Evolutionary conservation across 164 flowering plant genomes (phyloP), one percentile per base, ranked within the genome.

Genomic region (Saururus chinensis): DNA sequence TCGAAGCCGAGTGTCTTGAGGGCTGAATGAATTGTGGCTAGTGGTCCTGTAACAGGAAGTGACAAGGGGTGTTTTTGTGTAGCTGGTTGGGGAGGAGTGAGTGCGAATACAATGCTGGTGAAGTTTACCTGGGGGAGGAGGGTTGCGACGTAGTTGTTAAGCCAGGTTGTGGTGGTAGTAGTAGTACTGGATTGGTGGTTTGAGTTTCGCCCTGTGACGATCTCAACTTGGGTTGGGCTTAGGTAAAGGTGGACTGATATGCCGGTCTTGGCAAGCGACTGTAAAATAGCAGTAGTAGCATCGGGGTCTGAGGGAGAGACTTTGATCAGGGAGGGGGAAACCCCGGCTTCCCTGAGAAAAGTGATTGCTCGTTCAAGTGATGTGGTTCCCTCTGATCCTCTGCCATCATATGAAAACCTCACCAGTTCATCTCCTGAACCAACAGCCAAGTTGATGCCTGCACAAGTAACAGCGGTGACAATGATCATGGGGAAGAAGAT

Each of bases 391-490:
- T 54, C 45, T 20, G 51, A 57, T 53, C 69, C 68, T 64, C 74
- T 69, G 53, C 76, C 82, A 68, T 78, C 71, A 62, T 64, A 79
- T 56, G 73, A 76, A 63, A 80, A 77, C 59, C 82, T 83, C 72
- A 82, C 77, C 66, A 66, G 65, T 37, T 62, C 65, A 20, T 60
- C 21, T 62, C 30, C 16, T 61, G 67, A 19, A 51, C 40, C 14
- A 30, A 30, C 37, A 30, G 6, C 37, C n/a, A n/a, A n/a, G n/a
- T n/a, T n/a, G n/a, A n/a, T n/a, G 49, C 49, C 49, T 45, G 49
- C 7, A 17, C 49, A 45, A 45, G 49, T 45, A 17, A 45, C 11
- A 8, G 49, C 49, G 11, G 49, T 7, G 17, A 45, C 49, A n/a
- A n/a, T n/a, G n/a, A n/a, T n/a, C n/a, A n/a, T n/a, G 14, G 17